Evolutionary conservation across 306 rosid genomes (phyloP).

Genomic region (Quercus dentata): DNA sequence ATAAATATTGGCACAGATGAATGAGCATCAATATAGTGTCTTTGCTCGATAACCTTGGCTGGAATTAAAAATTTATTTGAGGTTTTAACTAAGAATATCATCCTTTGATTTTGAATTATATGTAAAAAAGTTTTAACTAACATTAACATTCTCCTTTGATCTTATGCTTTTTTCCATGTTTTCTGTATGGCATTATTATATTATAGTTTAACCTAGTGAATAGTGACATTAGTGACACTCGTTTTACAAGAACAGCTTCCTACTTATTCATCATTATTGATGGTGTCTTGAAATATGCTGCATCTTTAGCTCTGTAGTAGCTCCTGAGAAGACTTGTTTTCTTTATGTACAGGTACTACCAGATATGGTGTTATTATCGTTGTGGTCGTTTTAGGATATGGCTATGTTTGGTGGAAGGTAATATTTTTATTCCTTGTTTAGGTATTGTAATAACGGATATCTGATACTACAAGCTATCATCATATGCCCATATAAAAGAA

Average conservation of each 20-base stretch:
- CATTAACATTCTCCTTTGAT: constrained; percentile 7
- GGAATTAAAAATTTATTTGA: not conserved
- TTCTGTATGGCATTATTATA: not conserved
- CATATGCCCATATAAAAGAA: not conserved
- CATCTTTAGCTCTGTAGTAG: not conserved
- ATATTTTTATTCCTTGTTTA: constrained; percentile 17
- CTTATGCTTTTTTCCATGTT: constrained; percentile 9
- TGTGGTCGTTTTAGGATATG: constrained; percentile 70
- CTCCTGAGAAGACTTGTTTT: constrained; percentile 20
- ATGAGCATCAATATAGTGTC: not conserved
- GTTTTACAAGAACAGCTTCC: not conserved
- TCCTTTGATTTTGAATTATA: too few relatives aligned
- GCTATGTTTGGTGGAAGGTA: constrained; percentile 97
- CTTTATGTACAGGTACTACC: constrained; percentile 48
- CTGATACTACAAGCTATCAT: constrained; percentile 6
- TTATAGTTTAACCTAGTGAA: not conserved
- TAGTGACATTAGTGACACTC: not conserved
- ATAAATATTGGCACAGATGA: not conserved
- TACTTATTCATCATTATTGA: not conserved
- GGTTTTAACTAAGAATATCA: not conserved
- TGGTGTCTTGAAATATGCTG: not conserved
- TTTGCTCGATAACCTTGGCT: not conserved
- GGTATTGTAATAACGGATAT: constrained; percentile 6
- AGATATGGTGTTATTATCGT: constrained; percentile 64
- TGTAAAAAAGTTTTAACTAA: not conserved